Evolutionary conservation across 805 yeast genomes (phyloP).

Genomic region (Candida vartiovaarae): DNA sequence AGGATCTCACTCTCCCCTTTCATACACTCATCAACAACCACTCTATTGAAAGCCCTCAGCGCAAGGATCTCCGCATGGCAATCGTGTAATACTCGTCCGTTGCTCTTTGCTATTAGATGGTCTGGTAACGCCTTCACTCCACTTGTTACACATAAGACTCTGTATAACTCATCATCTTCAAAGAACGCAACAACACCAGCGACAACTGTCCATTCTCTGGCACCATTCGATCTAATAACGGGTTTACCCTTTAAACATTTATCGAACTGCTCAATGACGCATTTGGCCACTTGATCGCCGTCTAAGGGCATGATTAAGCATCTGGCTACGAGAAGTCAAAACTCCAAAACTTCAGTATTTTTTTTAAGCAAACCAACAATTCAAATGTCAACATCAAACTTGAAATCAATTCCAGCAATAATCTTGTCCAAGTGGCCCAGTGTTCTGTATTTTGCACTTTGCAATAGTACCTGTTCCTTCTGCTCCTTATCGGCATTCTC

Average conservation of each 20-base stretch:
- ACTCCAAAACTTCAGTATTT: neutral
- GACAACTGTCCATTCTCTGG: conserved; percentile 75
- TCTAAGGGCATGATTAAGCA: neutral
- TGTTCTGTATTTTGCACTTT: conserved; percentile 47
- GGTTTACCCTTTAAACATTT: conserved; percentile 48
- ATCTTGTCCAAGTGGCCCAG: conserved; percentile 52
- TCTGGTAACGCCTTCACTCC: conserved; percentile 81
- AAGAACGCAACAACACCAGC: conserved; percentile 57
- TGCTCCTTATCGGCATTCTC: conserved; percentile 35
- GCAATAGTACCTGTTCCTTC: conserved; percentile 37
- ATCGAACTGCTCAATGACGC: conserved; percentile 5
- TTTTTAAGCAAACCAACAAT: neutral
- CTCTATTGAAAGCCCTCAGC: conserved; percentile 56
- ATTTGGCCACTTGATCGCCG: conserved; percentile 3
- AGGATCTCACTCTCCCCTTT: conserved; percentile 12
- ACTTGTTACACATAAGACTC: conserved; percentile 42
- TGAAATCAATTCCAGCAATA: conserved; percentile 34
- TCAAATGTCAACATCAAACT: conserved; percentile 25
- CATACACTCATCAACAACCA: conserved; percentile 14
- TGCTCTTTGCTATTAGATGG: conserved; percentile 30
- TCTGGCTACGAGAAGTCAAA: neutral
- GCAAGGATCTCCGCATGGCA: conserved; percentile 84
- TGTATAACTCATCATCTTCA: neutral
- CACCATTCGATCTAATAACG: conserved; percentile 49
- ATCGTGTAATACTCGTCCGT: conserved; percentile 74